These are phyloP conservation scores for Sporothrix pseudoabietina DNA, from an alignment of 2,329 filamentous ascomycete species.

Conservation along the genomic window DNA sequence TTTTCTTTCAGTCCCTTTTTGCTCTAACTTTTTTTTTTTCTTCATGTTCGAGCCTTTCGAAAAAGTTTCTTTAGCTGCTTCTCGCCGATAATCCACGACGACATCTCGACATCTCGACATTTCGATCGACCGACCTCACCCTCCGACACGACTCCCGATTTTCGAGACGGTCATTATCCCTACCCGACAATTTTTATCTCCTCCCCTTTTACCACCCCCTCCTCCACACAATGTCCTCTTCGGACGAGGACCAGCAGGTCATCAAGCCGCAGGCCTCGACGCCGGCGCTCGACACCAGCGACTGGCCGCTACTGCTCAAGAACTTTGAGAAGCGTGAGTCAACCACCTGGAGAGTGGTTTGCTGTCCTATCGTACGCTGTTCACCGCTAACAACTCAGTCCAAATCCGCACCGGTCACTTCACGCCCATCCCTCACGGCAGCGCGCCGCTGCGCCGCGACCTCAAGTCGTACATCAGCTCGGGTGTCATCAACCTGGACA, in stretches of 20 bases:
- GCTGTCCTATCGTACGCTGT: neutral
- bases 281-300: conserved; percentile 79
- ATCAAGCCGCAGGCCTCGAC: conserved; percentile 90
- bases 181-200: neutral
- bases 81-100: neutral
- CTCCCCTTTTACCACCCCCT: neutral
- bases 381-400: conserved; percentile 54
- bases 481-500: conserved; percentile 97
- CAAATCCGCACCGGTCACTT: conserved; percentile 94
- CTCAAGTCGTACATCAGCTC: conserved; percentile 96
- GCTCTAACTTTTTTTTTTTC: conserved; percentile 31
- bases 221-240: conserved; percentile 17
- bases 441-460: conserved; percentile 87
- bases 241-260: conserved; percentile 70
- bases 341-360: conserved; percentile 2
- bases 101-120: conserved; percentile 1
- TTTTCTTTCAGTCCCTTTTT: conserved; percentile 30
- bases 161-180: neutral
- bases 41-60: conserved; percentile 17
- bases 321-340: conserved; percentile 88
- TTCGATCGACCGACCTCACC: neutral
- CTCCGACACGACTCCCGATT: neutral
- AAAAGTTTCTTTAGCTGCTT: conserved; percentile 28
- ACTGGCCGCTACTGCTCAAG: conserved; percentile 91
- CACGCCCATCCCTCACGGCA: conserved; percentile 92